A percentile compares a stretch with the other conserved stretches of the same genome.
phyloP scores from a whole-genome alignment of 805 yeast genomes.

The Yamadazyma phyllophila region DNA sequence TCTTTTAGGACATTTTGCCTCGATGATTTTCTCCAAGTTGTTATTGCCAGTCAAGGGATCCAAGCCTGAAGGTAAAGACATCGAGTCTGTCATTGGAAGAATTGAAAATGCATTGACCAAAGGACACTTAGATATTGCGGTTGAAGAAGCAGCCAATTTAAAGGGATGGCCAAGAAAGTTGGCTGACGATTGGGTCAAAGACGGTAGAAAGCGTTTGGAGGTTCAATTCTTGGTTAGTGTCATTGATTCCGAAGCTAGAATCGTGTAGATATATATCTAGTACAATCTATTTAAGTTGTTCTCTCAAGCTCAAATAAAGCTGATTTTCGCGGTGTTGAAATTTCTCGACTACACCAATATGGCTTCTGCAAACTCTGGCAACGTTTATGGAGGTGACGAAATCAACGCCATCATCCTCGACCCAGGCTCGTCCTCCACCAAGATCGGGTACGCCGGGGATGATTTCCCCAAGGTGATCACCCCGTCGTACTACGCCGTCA shows the following conservation, averaged over 20 bases:
- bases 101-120: slow-evolving; percentile 71
- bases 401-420: slow-evolving; percentile 88
- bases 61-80: slow-evolving; percentile 72
- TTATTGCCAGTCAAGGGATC: slow-evolving; percentile 76
- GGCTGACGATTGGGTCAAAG: slow-evolving; percentile 88
- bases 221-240: slow-evolving; percentile 74
- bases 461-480: slow-evolving; percentile 76
- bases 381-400: slow-evolving; percentile 59
- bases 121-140: slow-evolving; percentile 82
- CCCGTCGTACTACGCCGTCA: slow-evolving; percentile 59
- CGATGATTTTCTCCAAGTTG: slow-evolving; percentile 71
- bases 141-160: slow-evolving; percentile 84
- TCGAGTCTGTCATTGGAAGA: slow-evolving; percentile 85
- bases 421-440: slow-evolving; percentile 81
- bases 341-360: not conserved
- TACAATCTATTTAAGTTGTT: not conserved
- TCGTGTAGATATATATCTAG: slow-evolving; percentile 21
- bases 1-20: slow-evolving; percentile 83
- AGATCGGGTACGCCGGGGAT: slow-evolving; percentile 90
- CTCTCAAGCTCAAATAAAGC: not conserved
- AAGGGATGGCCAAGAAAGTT: slow-evolving; percentile 92
- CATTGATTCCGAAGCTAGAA: slow-evolving; percentile 61
- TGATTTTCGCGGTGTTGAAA: not conserved
- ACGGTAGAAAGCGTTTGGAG: slow-evolving; percentile 87
- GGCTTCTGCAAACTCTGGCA: slow-evolving; percentile 4